Evolutionary conservation across 2,329 filamentous ascomycete genomes (phyloP), one percentile per base, ranked within the genome.

Genomic region (Pseudocercospora musae): DNA sequence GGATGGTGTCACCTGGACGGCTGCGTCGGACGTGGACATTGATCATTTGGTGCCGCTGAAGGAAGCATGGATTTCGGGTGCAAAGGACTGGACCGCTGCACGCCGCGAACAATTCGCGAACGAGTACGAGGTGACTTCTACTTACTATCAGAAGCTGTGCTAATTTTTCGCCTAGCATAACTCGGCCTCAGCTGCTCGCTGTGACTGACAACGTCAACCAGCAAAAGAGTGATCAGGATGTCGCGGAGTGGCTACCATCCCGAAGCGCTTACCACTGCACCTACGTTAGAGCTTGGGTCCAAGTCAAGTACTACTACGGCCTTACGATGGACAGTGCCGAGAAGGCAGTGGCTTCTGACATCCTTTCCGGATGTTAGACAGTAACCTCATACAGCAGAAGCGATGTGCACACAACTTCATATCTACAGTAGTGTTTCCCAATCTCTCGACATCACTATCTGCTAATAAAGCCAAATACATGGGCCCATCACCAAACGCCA

Each of bases 41-140:
- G 91, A 95, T 74, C 91, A 95, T 74, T 82, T 95, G 77, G 89
- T 96, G 2, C 90, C 91, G 0, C 75, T 96, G 64, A 88, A 57
- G 49, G 69, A 71, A 48, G 69, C 70, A 21, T 72, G 70, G 70
- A 66, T 71, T 13, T 90, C 87, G 49, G 90, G 90, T 20, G 90
- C 91, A 11, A 82, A 84, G 7, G 75, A 79, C 1, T 94, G 91
- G 91, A 90, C 89, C 0, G 88, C 87, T 0, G 77, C 81, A 20
- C 81, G 84, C 70, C 85, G 91, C 60, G 79, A 88, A 72, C 74
- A 80, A 2, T 92, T 92, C 72, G 91, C 91, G 68, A 95, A 71
- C 48, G 68, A 71, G 68, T 71, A 52, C 64, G 68, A 62, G 6
- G 11, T 4, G 4, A 25, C 8, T 10, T 25, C 8, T 27, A 2